phyloP scores from a whole-genome alignment of 495 filamentous ascomycete genomes.

The Jackrogersella minutella region DNA sequence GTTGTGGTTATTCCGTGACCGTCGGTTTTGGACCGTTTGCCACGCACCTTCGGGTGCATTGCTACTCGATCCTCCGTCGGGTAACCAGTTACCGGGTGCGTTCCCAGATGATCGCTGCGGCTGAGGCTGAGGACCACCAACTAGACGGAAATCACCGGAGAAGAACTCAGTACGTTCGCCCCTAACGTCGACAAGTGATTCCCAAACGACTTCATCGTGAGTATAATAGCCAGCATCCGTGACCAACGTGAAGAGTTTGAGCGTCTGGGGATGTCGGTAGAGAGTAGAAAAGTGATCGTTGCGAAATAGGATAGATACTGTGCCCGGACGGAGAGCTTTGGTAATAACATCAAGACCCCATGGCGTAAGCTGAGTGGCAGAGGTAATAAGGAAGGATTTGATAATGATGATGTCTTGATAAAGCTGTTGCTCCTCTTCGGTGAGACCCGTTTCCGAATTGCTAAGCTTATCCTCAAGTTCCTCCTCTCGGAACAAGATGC shows the following conservation, averaged over 20 bases:
- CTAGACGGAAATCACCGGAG: constrained; percentile 87
- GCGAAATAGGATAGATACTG: constrained; percentile 87
- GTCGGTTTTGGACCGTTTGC: constrained; percentile 58
- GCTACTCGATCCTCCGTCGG: constrained; percentile 15
- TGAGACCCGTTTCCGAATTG: constrained; percentile 53
- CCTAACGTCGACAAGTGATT: constrained; percentile 86
- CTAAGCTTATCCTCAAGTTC: constrained; percentile 84
- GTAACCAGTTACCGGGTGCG: constrained; percentile 11
- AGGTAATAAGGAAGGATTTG: constrained; percentile 77
- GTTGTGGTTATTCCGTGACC: constrained; percentile 42
- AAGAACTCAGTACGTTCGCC: constrained; percentile 86
- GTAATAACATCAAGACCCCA: constrained; percentile 79
- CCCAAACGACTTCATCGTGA: constrained; percentile 95
- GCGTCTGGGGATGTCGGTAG: constrained; percentile 78
- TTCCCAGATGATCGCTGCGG: constrained; percentile 39
- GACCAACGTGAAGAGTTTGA: constrained; percentile 78
- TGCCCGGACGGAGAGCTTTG: constrained; percentile 70
- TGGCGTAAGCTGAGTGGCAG: constrained; percentile 85
- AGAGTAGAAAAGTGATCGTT: constrained; percentile 97
- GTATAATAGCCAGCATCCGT: constrained; percentile 90
- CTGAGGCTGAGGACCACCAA: constrained; percentile 63
- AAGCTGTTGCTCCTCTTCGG: constrained; percentile 72
- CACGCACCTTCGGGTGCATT: constrained; percentile 51
- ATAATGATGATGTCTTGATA: constrained; percentile 84
- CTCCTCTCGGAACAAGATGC: constrained; percentile 84